A percentile compares a stretch with the other conserved stretches of the same genome.
Conservation (phyloP, 164 flowering plant species). For the Liriodendron chinense region DNA sequence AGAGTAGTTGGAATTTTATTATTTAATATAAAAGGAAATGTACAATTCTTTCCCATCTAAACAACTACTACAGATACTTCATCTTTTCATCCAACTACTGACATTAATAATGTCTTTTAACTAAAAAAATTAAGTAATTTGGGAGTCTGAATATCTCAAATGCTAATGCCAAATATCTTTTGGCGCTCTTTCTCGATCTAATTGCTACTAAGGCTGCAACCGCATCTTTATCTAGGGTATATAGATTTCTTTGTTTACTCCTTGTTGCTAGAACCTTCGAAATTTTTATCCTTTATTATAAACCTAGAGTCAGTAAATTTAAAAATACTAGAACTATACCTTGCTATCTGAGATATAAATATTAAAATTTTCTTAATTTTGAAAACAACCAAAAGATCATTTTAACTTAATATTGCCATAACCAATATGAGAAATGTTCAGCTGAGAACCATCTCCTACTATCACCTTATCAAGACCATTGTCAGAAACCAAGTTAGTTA, state of each 20-base stretch:
- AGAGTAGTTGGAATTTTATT: not conserved
- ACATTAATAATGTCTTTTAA: not conserved
- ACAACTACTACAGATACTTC: not conserved
- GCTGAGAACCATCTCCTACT: not conserved
- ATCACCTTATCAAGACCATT: not conserved
- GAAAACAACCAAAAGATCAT: not conserved
- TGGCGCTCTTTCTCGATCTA: not conserved
- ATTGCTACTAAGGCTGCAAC: not conserved
- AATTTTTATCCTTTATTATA: not conserved
- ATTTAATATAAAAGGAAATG: not conserved
- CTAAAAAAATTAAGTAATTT: too few relatives aligned
- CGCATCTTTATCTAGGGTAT: not conserved
- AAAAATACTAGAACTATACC: not conserved
- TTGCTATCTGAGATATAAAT: too few relatives aligned
- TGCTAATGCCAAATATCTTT: not conserved
- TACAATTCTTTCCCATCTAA: not conserved
- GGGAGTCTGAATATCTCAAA: not conserved
- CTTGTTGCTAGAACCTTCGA: not conserved
- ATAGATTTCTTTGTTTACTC: not conserved
- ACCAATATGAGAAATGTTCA: not conserved
- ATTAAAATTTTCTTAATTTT: not conserved
- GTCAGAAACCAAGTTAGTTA: not conserved
- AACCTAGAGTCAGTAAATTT: not conserved
- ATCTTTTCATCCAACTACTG: not conserved
- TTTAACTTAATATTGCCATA: not conserved